A percentile compares a stretch with the other conserved stretches of the same genome.
These are phyloP conservation scores for Kuraishia floccosa DNA, from an alignment of 805 yeast species.

Conservation along the genomic window DNA sequence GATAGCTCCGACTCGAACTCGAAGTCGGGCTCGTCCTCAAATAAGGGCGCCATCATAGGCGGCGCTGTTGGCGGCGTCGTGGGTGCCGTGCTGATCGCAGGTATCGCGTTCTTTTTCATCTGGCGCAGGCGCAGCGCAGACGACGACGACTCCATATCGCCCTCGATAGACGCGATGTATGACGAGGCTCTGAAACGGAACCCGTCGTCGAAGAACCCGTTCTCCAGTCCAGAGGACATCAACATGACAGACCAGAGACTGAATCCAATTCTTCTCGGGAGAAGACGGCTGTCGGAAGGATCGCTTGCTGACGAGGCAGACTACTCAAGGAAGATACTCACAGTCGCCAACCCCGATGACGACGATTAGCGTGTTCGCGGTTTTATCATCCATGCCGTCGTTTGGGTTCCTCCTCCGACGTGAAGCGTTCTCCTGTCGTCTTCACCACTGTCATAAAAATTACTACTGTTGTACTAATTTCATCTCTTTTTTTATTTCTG, in stretches of 20 bases:
- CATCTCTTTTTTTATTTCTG: not conserved
- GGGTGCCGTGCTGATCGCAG: slow-evolving; percentile 12
- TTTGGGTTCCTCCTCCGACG: too few relatives aligned
- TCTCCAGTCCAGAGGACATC: slow-evolving; percentile 46
- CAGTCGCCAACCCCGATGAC: slow-evolving; percentile 85
- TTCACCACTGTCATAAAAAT: too few relatives aligned
- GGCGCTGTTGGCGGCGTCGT: slow-evolving; percentile 29
- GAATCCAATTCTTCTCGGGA: slow-evolving; percentile 70
- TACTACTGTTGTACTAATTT: not conserved
- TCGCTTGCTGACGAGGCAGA: slow-evolving; percentile 81
- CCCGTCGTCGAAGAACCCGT: slow-evolving; percentile 49
- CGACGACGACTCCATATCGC: slow-evolving; percentile 23
- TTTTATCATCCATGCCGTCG: too few relatives aligned
- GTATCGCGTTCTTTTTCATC: slow-evolving; percentile 20
- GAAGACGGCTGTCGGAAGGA: slow-evolving; percentile 78
- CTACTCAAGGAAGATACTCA: slow-evolving; percentile 66
- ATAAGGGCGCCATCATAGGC: slow-evolving; percentile 22
- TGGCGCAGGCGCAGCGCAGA: slow-evolving; percentile 22
- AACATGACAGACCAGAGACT: slow-evolving; percentile 45
- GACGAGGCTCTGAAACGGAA: slow-evolving; percentile 46
- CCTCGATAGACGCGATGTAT: slow-evolving; percentile 37
- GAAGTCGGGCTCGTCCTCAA: slow-evolving; percentile 7
- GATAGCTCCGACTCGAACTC: slow-evolving; percentile 2
- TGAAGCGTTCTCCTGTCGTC: too few relatives aligned
- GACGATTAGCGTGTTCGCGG: too few relatives aligned